Percentiles rank a stretch among this genome's conserved stretches.
Evolutionary conservation across 495 filamentous ascomycete genomes (phyloP).

Genomic region (Talaromyces liani): DNA sequence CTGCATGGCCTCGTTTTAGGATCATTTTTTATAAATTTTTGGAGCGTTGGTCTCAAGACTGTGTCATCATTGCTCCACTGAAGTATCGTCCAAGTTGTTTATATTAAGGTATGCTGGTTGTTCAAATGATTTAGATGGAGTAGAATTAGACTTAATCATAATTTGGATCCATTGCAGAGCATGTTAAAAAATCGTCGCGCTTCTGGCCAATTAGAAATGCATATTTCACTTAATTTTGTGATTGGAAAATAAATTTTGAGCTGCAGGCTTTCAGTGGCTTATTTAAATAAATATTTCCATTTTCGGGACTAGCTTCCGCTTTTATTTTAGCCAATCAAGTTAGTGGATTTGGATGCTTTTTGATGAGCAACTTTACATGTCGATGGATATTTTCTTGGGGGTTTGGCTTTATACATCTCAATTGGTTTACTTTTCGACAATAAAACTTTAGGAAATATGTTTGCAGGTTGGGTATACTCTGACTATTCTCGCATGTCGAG

Average conservation of each 20-base stretch:
- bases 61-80: background rate
- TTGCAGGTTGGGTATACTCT: no score
- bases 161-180: background rate
- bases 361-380: no score
- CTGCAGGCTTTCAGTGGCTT: background rate
- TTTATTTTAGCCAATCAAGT: background rate
- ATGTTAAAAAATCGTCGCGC: background rate
- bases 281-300: background rate
- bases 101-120: background rate
- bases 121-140: background rate
- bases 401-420: no score
- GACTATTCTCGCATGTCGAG: no score
- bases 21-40: background rate
- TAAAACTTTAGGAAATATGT: no score
- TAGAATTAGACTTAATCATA: background rate
- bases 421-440: no score
- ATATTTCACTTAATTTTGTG: background rate
- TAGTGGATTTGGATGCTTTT: background rate
- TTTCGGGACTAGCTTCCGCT: background rate
- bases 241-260: background rate
- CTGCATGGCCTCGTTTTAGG: background rate
- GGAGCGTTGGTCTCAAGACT: background rate
- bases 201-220: background rate
- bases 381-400: no score
- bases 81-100: background rate